Base-by-base conservation (phyloP, 345 rosid genomes). In the Mercurialis annua region DNA sequence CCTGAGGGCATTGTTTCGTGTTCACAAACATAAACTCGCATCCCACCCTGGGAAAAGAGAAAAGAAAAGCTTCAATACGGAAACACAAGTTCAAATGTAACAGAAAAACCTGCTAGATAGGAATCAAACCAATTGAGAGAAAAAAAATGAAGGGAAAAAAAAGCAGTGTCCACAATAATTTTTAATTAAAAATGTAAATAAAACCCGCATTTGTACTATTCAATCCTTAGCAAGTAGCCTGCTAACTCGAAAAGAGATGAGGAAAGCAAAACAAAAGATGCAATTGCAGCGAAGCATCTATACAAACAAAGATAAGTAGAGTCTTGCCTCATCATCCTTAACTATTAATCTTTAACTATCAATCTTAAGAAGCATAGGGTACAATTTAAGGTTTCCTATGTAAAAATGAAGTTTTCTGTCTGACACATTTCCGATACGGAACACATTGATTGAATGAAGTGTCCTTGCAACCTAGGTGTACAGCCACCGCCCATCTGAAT, bases 1-100 rank as follows among this genome's bases (percentile, higher is more conserved):
- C 90, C 98, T 71, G 97, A 89, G 8, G 97, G 96, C 44, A 87
- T 68, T 23, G 95, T 90, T 71, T 92, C 88, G 69, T 83, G 98
- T 66, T 87, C 92, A 75, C 96, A 87, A 26, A 90, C 62, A 52
- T 92, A 92, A 27, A 86, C 91, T 65, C 84, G 82, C 86, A 86
- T 68, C 64, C 88, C 88, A 68, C 91, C 97, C 98, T 92, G 91
- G 71, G 80, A 55, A 76, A 49, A 65, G 27, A 30, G 71, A 81
- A 55, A 76, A 49, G 66, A 53, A 30, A 66, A n/a, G n/a, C 63
- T 2, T 12, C 43, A 59, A 34, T n/a, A 38, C 23, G 56, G 47
- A 46, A 71, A 67, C 38, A 62, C 14, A 44, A 46, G 23, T n/a
- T 46, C 17, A 61, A n/a, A 36, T 15, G 8, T 27, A 47, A 61